phyloP scores from a whole-genome alignment of 176 grass and related monocot species.

The Coix lacrymajobi region DNA sequence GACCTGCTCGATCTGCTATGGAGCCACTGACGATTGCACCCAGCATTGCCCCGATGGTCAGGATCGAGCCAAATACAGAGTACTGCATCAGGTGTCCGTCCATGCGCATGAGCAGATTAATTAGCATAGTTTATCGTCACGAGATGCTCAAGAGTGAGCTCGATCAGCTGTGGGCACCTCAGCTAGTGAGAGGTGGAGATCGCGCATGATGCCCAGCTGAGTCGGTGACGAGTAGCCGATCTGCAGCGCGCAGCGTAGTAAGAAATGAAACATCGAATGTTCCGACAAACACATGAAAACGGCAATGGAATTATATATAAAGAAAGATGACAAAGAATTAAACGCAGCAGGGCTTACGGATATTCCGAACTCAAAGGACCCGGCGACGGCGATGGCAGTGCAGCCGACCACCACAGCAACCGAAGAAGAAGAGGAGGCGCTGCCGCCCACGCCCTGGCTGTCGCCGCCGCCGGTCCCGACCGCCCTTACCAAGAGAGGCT shows the following conservation, averaged over 20 bases:
- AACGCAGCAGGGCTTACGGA: constrained; percentile 28
- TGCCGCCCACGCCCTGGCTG: neutral
- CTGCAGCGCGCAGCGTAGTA: constrained; percentile 3
- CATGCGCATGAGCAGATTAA: neutral
- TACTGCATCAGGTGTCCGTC: constrained; percentile 36
- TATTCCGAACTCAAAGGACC: constrained; percentile 55
- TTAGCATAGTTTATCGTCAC: neutral
- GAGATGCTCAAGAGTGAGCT: neutral
- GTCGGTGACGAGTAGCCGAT: constrained; percentile 85
- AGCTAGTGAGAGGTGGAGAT: constrained; percentile 64
- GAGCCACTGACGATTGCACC: constrained; percentile 58
- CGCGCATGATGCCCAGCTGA: constrained; percentile 70
- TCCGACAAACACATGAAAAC: neutral
- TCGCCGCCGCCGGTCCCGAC: neutral
- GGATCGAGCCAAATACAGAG: constrained; percentile 78
- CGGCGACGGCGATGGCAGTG: constrained; percentile 48
- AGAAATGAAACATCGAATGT: neutral
- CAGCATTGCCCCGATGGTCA: constrained; percentile 84
- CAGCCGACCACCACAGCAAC: constrained; percentile 39
- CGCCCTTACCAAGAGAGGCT: constrained; percentile 4
- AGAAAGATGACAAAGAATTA: neutral
- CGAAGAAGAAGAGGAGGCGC: constrained; percentile 5
- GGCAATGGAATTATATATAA: too few relatives aligned
- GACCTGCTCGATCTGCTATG: constrained; percentile 47
- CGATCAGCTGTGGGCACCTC: constrained; percentile 36